Evolutionary conservation across 2,329 filamentous ascomycete genomes (phyloP).

Genomic region (Diaporthe citrichinensis): DNA sequence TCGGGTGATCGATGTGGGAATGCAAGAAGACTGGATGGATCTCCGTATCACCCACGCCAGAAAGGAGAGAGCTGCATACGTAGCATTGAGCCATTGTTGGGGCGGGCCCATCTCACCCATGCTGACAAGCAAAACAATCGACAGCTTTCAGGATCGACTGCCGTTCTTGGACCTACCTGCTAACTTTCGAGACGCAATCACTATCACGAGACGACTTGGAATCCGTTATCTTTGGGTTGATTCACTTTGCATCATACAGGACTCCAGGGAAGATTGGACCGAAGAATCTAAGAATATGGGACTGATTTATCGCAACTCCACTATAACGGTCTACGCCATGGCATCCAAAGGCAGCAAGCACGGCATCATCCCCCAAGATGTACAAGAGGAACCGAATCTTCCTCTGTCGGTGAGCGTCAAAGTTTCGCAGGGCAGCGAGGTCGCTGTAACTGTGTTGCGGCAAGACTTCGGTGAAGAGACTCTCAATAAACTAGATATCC

Average conservation of each 20-base stretch:
- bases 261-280: not conserved
- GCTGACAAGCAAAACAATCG: not conserved
- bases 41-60: not conserved
- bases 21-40: not conserved
- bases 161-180: not conserved
- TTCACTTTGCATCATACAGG: slow-evolving; percentile 5
- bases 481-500: not conserved
- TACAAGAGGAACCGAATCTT: not conserved
- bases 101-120: not conserved
- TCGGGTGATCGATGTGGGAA: not conserved
- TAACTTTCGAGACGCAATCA: not conserved
- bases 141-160: not conserved
- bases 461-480: not conserved
- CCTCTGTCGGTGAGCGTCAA: not conserved
- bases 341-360: not conserved
- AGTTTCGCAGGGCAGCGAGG: not conserved
- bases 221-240: not conserved
- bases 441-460: not conserved
- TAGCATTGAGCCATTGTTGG: not conserved
- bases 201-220: not conserved
- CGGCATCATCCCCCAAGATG: not conserved
- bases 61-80: not conserved
- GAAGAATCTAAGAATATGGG: not conserved
- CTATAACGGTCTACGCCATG: not conserved
- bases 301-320: not conserved